Conservation (phyloP, 2,329 filamentous ascomycete species). For the Colletotrichum coccodes region DNA sequence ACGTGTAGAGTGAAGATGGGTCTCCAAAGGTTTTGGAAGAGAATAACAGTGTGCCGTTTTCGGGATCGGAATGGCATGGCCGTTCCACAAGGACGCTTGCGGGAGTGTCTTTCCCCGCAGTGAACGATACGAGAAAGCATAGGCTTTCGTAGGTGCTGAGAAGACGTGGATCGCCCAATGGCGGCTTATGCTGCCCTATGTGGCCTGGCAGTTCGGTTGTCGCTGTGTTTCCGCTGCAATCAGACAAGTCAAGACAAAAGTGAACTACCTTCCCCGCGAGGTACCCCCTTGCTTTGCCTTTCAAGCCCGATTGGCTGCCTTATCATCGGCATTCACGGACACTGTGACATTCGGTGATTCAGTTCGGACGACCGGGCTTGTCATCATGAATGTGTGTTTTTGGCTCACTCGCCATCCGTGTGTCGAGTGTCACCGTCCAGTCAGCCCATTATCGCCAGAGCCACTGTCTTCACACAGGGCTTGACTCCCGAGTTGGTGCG, state of each 20-base stretch:
- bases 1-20: no score
- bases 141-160: no score
- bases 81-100: no score
- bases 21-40: no score
- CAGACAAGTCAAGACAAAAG: neutral
- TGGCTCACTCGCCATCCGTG: constrained; percentile 26
- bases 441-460: constrained; percentile 44
- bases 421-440: constrained; percentile 30
- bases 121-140: no score
- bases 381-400: constrained; percentile 7
- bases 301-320: constrained; percentile 11
- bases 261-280: neutral
- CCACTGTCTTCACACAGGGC: constrained; percentile 42
- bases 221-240: neutral
- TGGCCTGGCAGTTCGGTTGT: neutral
- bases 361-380: constrained; percentile 4
- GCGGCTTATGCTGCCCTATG: neutral
- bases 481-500: constrained; percentile 47
- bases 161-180: no score
- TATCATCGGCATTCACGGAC: neutral
- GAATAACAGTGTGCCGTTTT: no score
- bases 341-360: neutral
- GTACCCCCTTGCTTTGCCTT: neutral
- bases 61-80: no score
- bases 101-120: no score